These are phyloP conservation scores for Aspergillus bertholletiae DNA, from an alignment of 495 filamentous ascomycete species.

Conservation along the genomic window DNA sequence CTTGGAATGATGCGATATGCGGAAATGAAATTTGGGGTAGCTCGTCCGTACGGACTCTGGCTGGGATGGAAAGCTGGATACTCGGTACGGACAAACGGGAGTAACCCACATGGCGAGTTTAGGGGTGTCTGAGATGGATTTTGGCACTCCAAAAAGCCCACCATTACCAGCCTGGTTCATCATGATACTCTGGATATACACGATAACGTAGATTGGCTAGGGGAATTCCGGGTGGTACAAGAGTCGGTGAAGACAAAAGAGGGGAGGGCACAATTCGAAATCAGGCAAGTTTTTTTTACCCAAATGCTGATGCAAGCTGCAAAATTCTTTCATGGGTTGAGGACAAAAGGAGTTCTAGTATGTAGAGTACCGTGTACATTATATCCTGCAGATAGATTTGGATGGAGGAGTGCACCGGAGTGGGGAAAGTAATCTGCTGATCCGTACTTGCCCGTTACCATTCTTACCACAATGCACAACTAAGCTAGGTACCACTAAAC, in stretches of 20 bases:
- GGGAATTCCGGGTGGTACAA: background rate
- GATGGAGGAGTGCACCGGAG: constrained; percentile 3
- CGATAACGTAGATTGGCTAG: background rate
- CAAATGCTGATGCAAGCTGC: background rate
- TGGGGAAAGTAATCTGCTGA: constrained; percentile 22
- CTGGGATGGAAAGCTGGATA: too few relatives aligned
- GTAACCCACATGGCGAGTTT: background rate
- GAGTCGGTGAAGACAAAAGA: constrained; percentile 6
- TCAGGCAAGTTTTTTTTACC: background rate
- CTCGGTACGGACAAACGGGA: constrained; percentile 3
- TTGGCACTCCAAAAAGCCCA: background rate
- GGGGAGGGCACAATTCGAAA: background rate
- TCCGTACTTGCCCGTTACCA: constrained; percentile 3
- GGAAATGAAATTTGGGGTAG: too few relatives aligned
- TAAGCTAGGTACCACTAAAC: constrained; percentile 2
- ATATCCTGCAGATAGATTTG: constrained; percentile 19
- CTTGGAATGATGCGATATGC: background rate
- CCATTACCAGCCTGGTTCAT: background rate
- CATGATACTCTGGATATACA: background rate
- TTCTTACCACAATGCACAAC: background rate
- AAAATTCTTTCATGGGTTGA: constrained; percentile 6
- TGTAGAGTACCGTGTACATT: constrained; percentile 26
- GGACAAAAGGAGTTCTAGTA: constrained; percentile 13
- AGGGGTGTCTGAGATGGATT: background rate
- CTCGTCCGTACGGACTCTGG: too few relatives aligned